Evolutionary conservation across 1,284 basidiomycete genomes (phyloP).

Genomic region (Ganoderma lucidum): DNA sequence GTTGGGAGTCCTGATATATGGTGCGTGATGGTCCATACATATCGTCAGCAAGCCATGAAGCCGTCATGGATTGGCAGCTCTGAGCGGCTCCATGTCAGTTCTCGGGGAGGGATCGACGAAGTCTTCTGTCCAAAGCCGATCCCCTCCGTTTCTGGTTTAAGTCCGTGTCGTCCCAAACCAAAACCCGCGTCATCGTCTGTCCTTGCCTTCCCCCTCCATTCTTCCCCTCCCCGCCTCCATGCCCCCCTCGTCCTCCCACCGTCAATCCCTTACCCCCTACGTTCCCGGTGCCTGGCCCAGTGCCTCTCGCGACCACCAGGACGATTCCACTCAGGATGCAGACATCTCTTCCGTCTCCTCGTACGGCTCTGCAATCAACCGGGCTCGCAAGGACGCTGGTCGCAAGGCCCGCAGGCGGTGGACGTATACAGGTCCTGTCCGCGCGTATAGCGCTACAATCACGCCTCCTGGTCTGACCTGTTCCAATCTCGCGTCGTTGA

Average conservation of each 20-base stretch:
- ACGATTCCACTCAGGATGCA: constrained; percentile 18
- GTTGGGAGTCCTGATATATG: constrained; percentile 17
- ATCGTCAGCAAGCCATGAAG: constrained; percentile 13
- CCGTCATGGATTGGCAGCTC: constrained; percentile 26
- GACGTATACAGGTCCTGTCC: constrained; percentile 24
- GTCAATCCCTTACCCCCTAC: constrained; percentile 36
- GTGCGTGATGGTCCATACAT: constrained; percentile 21
- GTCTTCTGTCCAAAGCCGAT: constrained; percentile 18
- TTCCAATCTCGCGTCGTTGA: constrained; percentile 20
- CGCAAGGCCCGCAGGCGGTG: constrained; percentile 24
- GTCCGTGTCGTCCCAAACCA: not conserved
- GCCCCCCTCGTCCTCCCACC: constrained; percentile 28
- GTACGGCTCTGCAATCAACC: constrained; percentile 6
- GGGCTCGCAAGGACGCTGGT: not conserved
- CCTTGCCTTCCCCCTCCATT: constrained; percentile 18
- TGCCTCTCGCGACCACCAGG: constrained; percentile 28
- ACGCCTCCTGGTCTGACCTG: constrained; percentile 9
- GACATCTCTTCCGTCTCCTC: constrained; percentile 23
- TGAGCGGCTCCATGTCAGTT: constrained; percentile 8
- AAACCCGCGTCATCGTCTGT: constrained; percentile 1
- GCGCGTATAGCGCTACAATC: not conserved
- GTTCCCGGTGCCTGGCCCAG: constrained; percentile 43
- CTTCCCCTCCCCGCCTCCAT: constrained; percentile 24
- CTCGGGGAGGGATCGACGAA: constrained; percentile 27
- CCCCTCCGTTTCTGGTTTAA: constrained; percentile 24